Base-by-base conservation (phyloP, 2,329 filamentous ascomycete species). In the Coniochaeta ligniaria region DNA sequence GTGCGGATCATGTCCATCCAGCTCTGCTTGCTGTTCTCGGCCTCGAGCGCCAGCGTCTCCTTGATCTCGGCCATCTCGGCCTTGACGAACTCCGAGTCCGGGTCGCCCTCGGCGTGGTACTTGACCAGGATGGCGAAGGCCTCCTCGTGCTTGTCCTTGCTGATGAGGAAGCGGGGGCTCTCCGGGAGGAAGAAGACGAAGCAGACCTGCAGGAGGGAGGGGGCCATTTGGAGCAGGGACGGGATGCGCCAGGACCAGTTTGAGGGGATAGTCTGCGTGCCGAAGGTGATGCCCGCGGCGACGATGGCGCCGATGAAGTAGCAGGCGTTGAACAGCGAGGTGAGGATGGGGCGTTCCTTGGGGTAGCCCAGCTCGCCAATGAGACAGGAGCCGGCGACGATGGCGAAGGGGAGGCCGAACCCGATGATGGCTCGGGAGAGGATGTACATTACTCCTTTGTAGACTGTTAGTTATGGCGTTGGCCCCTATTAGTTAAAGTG, bases 41-140 rank as follows among this genome's bases (percentile, higher is more conserved):
- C 68, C 66, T 85, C 82, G 14, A 83, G 67, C 60, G 78, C 76
- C 65, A 85, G 79, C 3, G 83, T 83, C 3, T 78, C 75, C 63
- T 80, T 74, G 64, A 88, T 88, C 68, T 88, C 83, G 0, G 78
- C 78, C 66, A 86, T 81, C 66, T 88, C 85, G 9, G 82, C 83
- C 58, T 78, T 76, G 28, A 86, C 82, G 14, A 86, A 77, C 14
- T 78, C 71, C 0, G 80, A 83, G 36, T 76, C 69, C 7, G 74
- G 64, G 74, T 84, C 75, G 2, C 80, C 82, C 65, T 84, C 82
- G 20, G 80, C 80, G 63, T 80, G 69, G 63, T 70, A 70, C 62
- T 63, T 63, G 64, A 70, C 59, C 26, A 71, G 64, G 36, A 69
- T 63, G 2, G 60, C 47, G 58, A 65, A 54, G 6, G 69, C 68